A percentile compares a stretch with the other conserved stretches of the same genome.
phyloP scores from a whole-genome alignment of 805 yeast genomes.

The Kodamaea lidongshanica region DNA sequence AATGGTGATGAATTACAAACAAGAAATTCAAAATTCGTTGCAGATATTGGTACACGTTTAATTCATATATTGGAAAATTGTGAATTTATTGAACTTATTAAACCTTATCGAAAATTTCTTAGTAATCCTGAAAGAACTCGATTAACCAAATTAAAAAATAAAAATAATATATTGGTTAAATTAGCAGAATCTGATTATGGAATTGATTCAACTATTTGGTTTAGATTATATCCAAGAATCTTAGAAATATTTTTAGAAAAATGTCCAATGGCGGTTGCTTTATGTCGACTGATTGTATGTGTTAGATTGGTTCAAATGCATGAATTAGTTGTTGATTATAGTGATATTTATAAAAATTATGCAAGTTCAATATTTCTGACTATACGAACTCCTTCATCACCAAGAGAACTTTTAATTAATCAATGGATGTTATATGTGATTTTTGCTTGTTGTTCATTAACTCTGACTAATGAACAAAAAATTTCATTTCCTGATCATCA shows the following conservation, averaged over 20 bases:
- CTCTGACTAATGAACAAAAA: conserved; percentile 83
- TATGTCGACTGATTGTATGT: conserved; percentile 87
- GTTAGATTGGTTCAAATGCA: conserved; percentile 81
- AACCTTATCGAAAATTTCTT: conserved; percentile 42
- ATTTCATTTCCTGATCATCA: conserved; percentile 49
- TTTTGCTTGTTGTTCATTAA: conserved; percentile 86
- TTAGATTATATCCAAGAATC: conserved; percentile 74
- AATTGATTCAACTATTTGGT: conserved; percentile 95
- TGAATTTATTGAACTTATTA: conserved; percentile 61
- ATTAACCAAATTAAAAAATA: conserved; percentile 54
- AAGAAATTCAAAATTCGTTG: conserved; percentile 63
- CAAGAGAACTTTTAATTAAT: conserved; percentile 67
- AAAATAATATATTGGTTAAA: conserved; percentile 62
- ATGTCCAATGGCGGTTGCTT: conserved; percentile 90
- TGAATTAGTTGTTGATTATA: conserved; percentile 54
- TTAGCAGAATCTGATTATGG: conserved; percentile 91
- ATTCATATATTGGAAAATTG: conserved; percentile 69
- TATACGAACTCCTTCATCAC: conserved; percentile 23
- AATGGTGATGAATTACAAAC: no score
- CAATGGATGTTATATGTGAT: conserved; percentile 88
- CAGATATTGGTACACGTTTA: conserved; percentile 69
- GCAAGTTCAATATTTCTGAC: conserved; percentile 33
- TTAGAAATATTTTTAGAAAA: conserved; percentile 64
- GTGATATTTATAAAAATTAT: conserved; percentile 38
- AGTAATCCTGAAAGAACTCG: conserved; percentile 77